Conservation (phyloP, 2,329 filamentous ascomycete genomes). For the Calonectria leucothoes region DNA sequence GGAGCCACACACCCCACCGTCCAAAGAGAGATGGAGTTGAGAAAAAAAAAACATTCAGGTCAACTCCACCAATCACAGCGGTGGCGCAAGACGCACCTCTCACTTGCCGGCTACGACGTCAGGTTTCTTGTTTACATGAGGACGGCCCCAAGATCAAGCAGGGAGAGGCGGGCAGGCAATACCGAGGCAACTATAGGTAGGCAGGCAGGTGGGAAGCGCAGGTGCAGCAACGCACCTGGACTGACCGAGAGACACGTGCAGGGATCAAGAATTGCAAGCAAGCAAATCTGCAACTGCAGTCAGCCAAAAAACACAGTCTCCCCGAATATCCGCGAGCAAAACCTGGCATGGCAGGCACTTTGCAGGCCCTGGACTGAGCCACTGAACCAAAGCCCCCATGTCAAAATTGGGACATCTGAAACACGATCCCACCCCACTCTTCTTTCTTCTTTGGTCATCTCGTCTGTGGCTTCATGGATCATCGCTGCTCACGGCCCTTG, state of each 20-base stretch:
- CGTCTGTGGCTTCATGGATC: conserved; percentile 19
- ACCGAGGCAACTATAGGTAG: neutral
- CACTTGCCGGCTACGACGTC: conserved; percentile 6
- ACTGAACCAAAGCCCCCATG: conserved; percentile 19
- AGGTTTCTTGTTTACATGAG: neutral
- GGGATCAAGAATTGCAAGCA: conserved; percentile 1
- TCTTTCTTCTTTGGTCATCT: conserved; percentile 26
- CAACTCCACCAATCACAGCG: conserved; percentile 5
- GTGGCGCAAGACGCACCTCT: neutral
- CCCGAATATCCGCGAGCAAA: neutral
- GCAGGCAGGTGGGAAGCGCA: neutral
- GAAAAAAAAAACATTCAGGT: neutral
- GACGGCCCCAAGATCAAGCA: neutral
- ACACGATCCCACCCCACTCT: conserved; percentile 30
- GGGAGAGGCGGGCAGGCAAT: neutral
- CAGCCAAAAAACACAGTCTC: neutral
- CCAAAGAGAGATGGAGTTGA: neutral
- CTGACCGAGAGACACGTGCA: conserved; percentile 2
- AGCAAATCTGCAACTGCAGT: conserved; percentile 6
- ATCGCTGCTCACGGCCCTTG: conserved; percentile 17
- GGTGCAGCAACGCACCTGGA: neutral
- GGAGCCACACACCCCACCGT: neutral
- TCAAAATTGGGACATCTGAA: conserved; percentile 36
- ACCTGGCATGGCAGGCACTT: conserved; percentile 17
- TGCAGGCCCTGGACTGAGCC: conserved; percentile 13